A percentile compares a stretch with the other conserved stretches of the same genome.
These are phyloP conservation scores for Gnomoniopsis smithogilvyi DNA, from an alignment of 2,329 filamentous ascomycete species.

Conservation along the genomic window DNA sequence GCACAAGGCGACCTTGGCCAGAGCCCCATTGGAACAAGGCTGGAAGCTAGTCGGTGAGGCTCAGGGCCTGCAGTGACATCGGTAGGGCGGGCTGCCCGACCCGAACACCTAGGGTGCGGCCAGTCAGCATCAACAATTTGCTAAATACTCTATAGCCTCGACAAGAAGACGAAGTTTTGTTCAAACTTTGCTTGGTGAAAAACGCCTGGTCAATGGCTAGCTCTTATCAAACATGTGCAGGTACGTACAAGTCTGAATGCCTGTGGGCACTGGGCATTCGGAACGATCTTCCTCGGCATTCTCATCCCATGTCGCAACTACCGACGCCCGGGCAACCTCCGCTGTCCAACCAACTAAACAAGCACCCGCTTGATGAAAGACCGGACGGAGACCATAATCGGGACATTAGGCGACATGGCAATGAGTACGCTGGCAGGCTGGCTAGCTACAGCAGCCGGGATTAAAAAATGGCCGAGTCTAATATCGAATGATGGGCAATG, in stretches of 20 bases:
- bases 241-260: background rate
- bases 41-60: conserved; percentile 15
- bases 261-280: background rate
- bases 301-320: conserved; percentile 8
- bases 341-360: background rate
- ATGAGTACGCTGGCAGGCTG: background rate
- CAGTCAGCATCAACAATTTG: background rate
- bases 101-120: conserved; percentile 7
- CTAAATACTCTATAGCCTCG: background rate
- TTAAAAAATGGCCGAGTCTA: background rate
- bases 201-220: too few species aligned
- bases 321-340: conserved; percentile 2
- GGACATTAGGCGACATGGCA: background rate
- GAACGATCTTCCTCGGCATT: conserved; percentile 6
- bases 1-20: conserved; percentile 7
- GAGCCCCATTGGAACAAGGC: conserved; percentile 9
- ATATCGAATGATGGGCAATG: background rate
- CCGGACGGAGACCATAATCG: background rate
- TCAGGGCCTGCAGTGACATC: conserved; percentile 4
- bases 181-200: too few species aligned
- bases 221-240: background rate
- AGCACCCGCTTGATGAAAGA: background rate
- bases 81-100: background rate
- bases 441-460: background rate
- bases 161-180: too few species aligned